phyloP scores from a whole-genome alignment of 2,329 filamentous ascomycete species.

The Xylariaceae sp. region DNA sequence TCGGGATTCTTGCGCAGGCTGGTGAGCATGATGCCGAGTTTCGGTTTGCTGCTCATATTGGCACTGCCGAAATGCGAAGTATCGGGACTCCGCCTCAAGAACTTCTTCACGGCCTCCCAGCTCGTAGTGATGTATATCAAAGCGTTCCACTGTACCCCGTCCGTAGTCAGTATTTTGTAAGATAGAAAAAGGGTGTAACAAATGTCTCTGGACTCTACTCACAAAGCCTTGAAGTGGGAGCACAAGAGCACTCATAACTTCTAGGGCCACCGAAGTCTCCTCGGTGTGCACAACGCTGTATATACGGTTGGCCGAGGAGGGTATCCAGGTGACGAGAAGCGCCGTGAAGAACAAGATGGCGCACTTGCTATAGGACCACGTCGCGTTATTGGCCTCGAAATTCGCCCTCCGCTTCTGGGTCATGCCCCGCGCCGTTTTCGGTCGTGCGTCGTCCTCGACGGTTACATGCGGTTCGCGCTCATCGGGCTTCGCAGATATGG shows the following conservation, averaged over 20 bases:
- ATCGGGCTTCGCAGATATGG: slow-evolving; percentile 44
- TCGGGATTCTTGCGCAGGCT: slow-evolving; percentile 44
- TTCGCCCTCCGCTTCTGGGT: slow-evolving; percentile 37
- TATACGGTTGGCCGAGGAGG: slow-evolving; percentile 75
- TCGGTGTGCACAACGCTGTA: slow-evolving; percentile 66
- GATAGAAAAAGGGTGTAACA: not conserved
- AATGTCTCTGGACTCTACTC: not conserved
- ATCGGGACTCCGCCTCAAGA: slow-evolving; percentile 39
- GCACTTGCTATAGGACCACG: slow-evolving; percentile 72
- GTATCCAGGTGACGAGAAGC: slow-evolving; percentile 75
- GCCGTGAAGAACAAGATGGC: slow-evolving; percentile 72
- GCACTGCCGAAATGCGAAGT: slow-evolving; percentile 25
- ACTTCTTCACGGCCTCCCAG: slow-evolving; percentile 61
- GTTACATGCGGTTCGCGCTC: slow-evolving; percentile 32
- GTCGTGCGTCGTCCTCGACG: slow-evolving; percentile 12
- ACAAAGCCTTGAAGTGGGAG: slow-evolving; percentile 76
- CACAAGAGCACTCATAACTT: slow-evolving; percentile 72
- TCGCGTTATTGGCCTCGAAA: slow-evolving; percentile 62
- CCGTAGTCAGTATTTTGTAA: not conserved
- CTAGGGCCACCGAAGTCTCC: slow-evolving; percentile 58
- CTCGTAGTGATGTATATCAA: slow-evolving; percentile 76
- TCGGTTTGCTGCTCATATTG: slow-evolving; percentile 23
- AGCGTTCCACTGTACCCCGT: slow-evolving; percentile 64
- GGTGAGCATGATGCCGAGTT: slow-evolving; percentile 39
- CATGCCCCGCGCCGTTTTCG: slow-evolving; percentile 8